Evolutionary conservation across 2,329 filamentous ascomycete genomes (phyloP), one percentile per base, ranked within the genome.

Genomic region (Hypocrella siamensis): DNA sequence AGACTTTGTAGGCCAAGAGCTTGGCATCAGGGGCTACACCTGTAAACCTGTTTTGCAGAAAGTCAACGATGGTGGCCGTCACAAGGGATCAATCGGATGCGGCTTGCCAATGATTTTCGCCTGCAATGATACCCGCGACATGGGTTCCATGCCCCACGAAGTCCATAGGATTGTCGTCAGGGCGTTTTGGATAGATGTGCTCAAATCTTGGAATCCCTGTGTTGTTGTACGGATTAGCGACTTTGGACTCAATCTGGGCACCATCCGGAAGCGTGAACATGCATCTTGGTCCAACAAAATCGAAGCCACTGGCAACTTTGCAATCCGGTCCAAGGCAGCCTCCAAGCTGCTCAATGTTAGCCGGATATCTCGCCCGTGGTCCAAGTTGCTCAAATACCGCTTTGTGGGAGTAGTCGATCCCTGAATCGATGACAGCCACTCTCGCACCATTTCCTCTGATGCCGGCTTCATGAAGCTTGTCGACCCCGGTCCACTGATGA

Each of bases 61-160:
- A n/a, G n/a, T n/a, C n/a, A 22, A 22, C 21, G 7, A 22, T 22
- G 7, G 21, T 9, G 6, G 11, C 27, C 11, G 16, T 28, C 14
- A 28, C 8, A 8, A 4, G 14, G 6, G 14, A 2, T 22, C 6
- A 42, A 1, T 25, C 28, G 19, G 28, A 19, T 9, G 10, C 6
- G 16, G 17, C 31, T 32, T 37, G 44, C 50, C 47, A 51, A 36
- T 55, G 48, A 40, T 47, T 47, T 24, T 65, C 51, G 12, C 60
- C 64, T 17, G 54, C 63, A 38, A 68, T 57, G 17, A 63, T 63
- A 15, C 65, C 64, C 14, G 63, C 56, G 22, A 63, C 60, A 30
- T 42, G 32, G 14, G 35, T 37, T 9, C 33, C 42, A 19, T 44
- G 42, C n/a, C 42, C 40, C 17, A 42, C 31, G 19, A 30, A 33